Percentiles rank a stretch among this genome's conserved stretches.
Conservation (phyloP, 1,284 basidiomycete genomes). For the Cryptococcus deneoformans region DNA sequence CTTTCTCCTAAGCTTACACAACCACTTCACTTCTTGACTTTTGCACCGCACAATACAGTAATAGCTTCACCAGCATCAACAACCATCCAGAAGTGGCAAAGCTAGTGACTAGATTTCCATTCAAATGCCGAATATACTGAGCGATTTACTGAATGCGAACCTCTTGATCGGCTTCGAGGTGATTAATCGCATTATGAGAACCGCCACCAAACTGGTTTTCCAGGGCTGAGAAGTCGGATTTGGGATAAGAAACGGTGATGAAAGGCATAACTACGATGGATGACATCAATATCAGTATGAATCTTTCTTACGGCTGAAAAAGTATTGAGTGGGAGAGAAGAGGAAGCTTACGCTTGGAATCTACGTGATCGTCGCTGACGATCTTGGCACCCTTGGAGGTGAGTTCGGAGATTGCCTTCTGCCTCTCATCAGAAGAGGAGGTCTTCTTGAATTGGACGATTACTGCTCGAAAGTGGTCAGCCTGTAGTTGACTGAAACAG, state of each 20-base stretch:
- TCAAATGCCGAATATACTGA: too few species aligned
- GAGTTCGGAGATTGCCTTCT: slow-evolving; percentile 28
- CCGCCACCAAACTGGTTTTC: slow-evolving; percentile 22
- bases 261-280: slow-evolving; percentile 36
- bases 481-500: not conserved
- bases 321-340: not conserved
- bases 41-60: too few species aligned
- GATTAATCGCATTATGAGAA: slow-evolving; percentile 7
- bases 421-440: slow-evolving; percentile 30
- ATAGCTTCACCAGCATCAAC: too few species aligned
- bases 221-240: slow-evolving; percentile 28
- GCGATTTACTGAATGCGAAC: too few species aligned
- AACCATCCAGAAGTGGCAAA: too few species aligned
- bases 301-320: not conserved
- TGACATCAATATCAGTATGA: not conserved
- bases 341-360: slow-evolving; percentile 8
- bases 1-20: too few species aligned
- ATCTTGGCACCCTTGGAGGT: slow-evolving; percentile 30
- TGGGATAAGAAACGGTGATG: slow-evolving; percentile 26
- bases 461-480: slow-evolving; percentile 14
- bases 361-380: slow-evolving; percentile 31
- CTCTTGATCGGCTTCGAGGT: too few species aligned
- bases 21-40: too few species aligned
- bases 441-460: slow-evolving; percentile 43
- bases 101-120: too few species aligned